Evolutionary conservation across 106 monocot genomes (phyloP).

Genomic region (Dactylorhiza incarnata): DNA sequence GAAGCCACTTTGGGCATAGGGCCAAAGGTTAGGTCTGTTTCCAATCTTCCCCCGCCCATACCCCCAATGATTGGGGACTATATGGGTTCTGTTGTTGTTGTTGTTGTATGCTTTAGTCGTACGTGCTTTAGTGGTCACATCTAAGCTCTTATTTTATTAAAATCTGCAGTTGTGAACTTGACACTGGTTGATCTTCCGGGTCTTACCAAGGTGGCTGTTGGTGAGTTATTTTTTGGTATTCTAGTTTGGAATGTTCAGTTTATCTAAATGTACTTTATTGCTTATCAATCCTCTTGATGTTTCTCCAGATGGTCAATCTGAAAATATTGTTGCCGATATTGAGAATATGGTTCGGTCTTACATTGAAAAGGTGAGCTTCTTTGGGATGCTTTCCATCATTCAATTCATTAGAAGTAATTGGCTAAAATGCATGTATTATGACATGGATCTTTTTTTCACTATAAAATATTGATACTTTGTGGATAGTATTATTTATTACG

Average conservation of each 20-base stretch:
- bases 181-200: constrained; percentile 97
- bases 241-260: not conserved
- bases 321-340: constrained; percentile 24
- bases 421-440: not conserved
- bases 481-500: not conserved
- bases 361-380: constrained; percentile 23
- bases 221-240: constrained; percentile 37
- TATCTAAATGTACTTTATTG: not conserved
- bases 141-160: not conserved
- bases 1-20: too few species aligned
- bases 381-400: not conserved
- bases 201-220: constrained; percentile 94
- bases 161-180: constrained; percentile 81
- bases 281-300: not conserved
- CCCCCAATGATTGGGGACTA: too few species aligned
- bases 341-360: constrained; percentile 26
- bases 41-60: too few species aligned
- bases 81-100: too few species aligned
- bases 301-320: constrained; percentile 23
- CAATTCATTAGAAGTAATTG: not conserved
- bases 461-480: not conserved
- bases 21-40: too few species aligned
- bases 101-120: too few species aligned
- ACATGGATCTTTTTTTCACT: not conserved
- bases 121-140: not conserved